Conservation (phyloP, 2,329 filamentous ascomycete genomes). For the Nemania abortiva region DNA sequence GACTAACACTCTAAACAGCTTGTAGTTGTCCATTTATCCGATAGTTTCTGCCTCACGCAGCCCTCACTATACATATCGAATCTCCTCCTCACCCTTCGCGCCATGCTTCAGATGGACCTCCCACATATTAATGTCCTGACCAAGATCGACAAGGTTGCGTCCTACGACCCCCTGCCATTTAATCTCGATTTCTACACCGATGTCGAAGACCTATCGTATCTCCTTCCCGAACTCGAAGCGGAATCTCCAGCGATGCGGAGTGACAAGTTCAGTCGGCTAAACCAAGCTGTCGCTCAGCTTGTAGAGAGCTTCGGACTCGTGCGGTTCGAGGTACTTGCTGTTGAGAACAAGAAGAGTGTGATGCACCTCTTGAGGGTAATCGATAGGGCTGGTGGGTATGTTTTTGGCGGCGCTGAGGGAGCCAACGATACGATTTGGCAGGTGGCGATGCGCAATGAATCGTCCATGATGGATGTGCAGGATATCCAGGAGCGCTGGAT, state of each 20-base stretch:
- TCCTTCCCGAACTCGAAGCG: constrained; percentile 82
- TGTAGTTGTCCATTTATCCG: constrained; percentile 91
- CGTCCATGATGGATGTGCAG: constrained; percentile 80
- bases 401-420: constrained; percentile 89
- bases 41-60: constrained; percentile 92
- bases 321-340: constrained; percentile 90
- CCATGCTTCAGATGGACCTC: constrained; percentile 98
- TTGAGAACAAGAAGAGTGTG: constrained; percentile 98
- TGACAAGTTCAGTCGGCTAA: constrained; percentile 84
- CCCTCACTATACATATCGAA: constrained; percentile 96
- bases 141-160: constrained; percentile 93
- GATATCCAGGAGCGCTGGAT: constrained; percentile 98
- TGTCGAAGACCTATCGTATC: constrained; percentile 89
- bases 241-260: constrained; percentile 79
- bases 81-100: constrained; percentile 89
- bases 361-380: constrained; percentile 90
- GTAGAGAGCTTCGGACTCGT: constrained; percentile 93
- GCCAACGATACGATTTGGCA: constrained; percentile 98
- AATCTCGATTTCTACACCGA: constrained; percentile 98
- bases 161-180: constrained; percentile 89
- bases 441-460: constrained; percentile 85
- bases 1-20: constrained; percentile 69
- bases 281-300: constrained; percentile 86
- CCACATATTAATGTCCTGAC: constrained; percentile 96
- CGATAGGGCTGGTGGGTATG: constrained; percentile 91